A percentile compares a stretch with the other conserved stretches of the same genome.
phyloP scores from a whole-genome alignment of 331 rosid genomes.

The Rosa hybrid region DNA sequence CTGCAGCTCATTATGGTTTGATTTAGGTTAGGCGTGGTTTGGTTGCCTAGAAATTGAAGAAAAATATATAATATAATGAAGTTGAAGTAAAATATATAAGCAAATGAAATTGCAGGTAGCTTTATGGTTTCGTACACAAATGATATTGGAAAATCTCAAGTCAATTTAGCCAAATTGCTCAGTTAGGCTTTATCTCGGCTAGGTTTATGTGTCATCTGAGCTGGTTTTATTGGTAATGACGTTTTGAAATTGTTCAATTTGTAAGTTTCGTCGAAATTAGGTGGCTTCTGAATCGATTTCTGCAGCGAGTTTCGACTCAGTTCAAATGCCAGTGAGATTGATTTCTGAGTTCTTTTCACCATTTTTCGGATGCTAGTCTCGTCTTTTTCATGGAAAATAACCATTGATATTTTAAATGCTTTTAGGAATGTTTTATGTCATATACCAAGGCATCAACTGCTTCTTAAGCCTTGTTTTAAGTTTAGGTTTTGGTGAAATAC shows the following conservation, averaged over 20 bases:
- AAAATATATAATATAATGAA: background rate
- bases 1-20: background rate
- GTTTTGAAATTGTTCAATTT: background rate
- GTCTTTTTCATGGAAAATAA: no score
- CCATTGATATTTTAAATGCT: no score
- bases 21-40: conserved; percentile 7
- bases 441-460: no score
- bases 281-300: background rate
- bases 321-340: no score
- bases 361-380: background rate
- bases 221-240: background rate
- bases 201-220: background rate
- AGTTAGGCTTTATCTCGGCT: background rate
- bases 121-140: no score
- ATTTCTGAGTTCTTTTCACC: background rate
- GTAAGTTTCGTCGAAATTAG: background rate
- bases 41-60: conserved; percentile 6
- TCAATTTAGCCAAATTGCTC: background rate
- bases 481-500: no score
- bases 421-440: no score
- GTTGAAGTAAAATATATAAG: background rate
- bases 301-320: background rate
- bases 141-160: background rate
- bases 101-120: background rate
- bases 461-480: no score